A percentile compares a stretch with the other conserved stretches of the same genome.
These are phyloP conservation scores for Fusarium illudens DNA, from an alignment of 2,329 filamentous ascomycete genomes.

Conservation along the genomic window DNA sequence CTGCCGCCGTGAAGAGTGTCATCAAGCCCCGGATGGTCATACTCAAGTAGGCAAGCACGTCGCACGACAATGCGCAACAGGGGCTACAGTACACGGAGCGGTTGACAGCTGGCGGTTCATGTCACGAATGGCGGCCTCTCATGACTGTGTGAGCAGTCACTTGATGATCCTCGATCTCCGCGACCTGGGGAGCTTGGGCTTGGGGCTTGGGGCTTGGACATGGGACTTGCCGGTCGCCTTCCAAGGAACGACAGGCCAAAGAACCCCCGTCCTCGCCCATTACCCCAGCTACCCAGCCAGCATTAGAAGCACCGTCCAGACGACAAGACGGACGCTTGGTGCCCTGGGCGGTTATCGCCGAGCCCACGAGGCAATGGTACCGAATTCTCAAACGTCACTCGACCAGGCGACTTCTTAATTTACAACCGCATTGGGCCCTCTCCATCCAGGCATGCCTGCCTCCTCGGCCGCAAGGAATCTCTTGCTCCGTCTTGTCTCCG, in stretches of 20 bases:
- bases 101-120: conserved; percentile 4
- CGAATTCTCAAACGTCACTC: not conserved
- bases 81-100: not conserved
- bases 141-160: conserved; percentile 7
- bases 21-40: conserved; percentile 27
- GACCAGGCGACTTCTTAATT: not conserved
- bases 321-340: not conserved
- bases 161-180: conserved; percentile 15
- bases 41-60: conserved; percentile 13
- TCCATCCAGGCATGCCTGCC: conserved; percentile 9
- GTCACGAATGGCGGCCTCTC: conserved; percentile 12
- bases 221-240: not conserved
- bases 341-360: not conserved
- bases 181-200: not conserved
- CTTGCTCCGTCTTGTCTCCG: conserved; percentile 10
- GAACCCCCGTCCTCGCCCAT: not conserved
- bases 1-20: conserved; percentile 16
- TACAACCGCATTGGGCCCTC: conserved; percentile 2
- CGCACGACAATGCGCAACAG: conserved; percentile 1
- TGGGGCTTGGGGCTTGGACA: not conserved
- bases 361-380: not conserved
- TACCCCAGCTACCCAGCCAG: not conserved
- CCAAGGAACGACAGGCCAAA: conserved; percentile 9
- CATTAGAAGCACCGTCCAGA: not conserved
- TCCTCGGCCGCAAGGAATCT: conserved; percentile 5